Evolutionary conservation across 495 filamentous ascomycete species (phyloP).

Genomic region (Tuber melanosporum): DNA sequence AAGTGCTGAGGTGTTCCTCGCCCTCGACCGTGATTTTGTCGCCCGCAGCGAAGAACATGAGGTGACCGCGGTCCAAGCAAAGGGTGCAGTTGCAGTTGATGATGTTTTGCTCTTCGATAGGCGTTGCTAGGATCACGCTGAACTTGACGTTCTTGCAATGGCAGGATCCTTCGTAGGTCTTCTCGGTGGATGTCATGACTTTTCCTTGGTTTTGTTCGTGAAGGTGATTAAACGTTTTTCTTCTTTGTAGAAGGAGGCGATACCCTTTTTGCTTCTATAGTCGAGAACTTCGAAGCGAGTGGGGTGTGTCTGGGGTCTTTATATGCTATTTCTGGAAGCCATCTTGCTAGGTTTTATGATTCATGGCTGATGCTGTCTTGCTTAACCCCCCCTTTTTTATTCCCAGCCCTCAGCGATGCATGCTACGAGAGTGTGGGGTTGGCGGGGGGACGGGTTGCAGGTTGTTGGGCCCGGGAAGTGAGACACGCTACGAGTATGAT

Average conservation of each 20-base stretch:
- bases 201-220: background rate
- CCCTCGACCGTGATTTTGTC: conserved; percentile 8
- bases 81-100: conserved; percentile 19
- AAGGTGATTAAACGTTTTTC: background rate
- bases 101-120: conserved; percentile 8
- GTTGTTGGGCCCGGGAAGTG: background rate
- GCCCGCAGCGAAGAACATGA: conserved; percentile 10
- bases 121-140: conserved; percentile 8
- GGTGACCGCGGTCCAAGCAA: conserved; percentile 10
- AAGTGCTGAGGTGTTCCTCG: conserved; percentile 14
- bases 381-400: background rate
- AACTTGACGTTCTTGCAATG: conserved; percentile 17
- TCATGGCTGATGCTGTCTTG: background rate
- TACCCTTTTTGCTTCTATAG: background rate
- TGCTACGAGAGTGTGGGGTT: background rate
- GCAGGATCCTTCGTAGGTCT: conserved; percentile 18
- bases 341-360: background rate
- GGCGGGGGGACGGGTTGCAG: background rate
- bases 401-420: background rate
- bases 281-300: background rate
- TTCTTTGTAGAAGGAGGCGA: background rate
- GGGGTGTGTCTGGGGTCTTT: background rate
- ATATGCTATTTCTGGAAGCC: background rate
- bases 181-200: conserved; percentile 2
- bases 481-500: background rate